Conservation (phyloP, 805 yeast species). For the Yamadazyma ubonensis region DNA sequence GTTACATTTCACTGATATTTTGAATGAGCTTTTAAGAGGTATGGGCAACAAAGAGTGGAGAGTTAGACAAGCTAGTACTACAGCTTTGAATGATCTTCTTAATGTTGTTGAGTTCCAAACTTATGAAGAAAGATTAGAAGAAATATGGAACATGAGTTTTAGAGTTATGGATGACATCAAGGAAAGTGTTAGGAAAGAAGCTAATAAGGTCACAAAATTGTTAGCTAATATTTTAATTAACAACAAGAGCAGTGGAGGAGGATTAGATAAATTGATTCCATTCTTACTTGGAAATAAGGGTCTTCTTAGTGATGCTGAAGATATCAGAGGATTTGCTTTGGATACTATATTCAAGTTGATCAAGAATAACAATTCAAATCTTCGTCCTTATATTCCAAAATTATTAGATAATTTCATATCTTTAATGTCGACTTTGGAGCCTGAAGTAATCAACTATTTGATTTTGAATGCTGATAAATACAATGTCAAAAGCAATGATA, state of each 20-base stretch:
- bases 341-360: slow-evolving; percentile 71
- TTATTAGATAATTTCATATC: slow-evolving; percentile 67
- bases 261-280: slow-evolving; percentile 65
- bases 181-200: slow-evolving; percentile 86
- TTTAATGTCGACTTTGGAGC: slow-evolving; percentile 85
- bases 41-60: slow-evolving; percentile 91
- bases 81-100: slow-evolving; percentile 68
- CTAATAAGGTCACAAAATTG: slow-evolving; percentile 61
- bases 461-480: slow-evolving; percentile 87
- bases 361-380: slow-evolving; percentile 56
- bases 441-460: slow-evolving; percentile 82
- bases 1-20: slow-evolving; percentile 55
- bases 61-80: slow-evolving; percentile 81
- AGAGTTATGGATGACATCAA: slow-evolving; percentile 91
- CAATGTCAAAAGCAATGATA: slow-evolving; percentile 64
- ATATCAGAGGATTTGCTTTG: slow-evolving; percentile 72
- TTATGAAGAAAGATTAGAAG: slow-evolving; percentile 54
- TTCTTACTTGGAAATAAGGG: slow-evolving; percentile 79
- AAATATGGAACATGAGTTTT: slow-evolving; percentile 85
- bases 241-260: slow-evolving; percentile 21
- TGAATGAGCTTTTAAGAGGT: slow-evolving; percentile 60
- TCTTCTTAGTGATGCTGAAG: slow-evolving; percentile 80
- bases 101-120: slow-evolving; percentile 55
- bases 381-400: slow-evolving; percentile 65
- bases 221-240: slow-evolving; percentile 63